phyloP scores from a whole-genome alignment of 78 protist genomes.

The Guillardia theta region DNA sequence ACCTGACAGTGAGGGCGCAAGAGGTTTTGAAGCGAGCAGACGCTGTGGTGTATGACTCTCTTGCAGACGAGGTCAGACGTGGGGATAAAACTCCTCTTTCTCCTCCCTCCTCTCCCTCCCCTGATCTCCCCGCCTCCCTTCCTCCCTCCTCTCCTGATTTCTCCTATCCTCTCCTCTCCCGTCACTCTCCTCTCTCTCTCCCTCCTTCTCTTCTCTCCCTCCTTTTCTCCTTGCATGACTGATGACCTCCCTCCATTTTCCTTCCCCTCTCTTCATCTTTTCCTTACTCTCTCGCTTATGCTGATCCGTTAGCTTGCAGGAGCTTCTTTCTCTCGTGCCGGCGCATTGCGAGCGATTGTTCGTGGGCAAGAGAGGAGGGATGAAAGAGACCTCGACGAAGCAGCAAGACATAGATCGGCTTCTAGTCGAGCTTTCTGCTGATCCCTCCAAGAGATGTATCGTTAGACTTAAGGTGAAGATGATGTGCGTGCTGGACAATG shows the following conservation, averaged over 20 bases:
- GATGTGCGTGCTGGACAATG: too few species aligned
- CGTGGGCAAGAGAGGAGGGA: constrained; percentile 5
- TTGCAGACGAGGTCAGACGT: not conserved
- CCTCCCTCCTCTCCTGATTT: not conserved
- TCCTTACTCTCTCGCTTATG: too few species aligned
- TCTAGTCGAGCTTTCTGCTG: not conserved
- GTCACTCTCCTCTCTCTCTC: not conserved
- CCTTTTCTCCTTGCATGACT: not conserved
- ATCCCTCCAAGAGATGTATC: too few species aligned
- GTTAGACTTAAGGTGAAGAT: too few species aligned
- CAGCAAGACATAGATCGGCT: not conserved
- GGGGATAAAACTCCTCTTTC: too few species aligned
- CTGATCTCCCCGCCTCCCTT: too few species aligned
- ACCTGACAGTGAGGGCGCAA: not conserved
- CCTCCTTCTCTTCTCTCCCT: not conserved
- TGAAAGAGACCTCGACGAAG: not conserved
- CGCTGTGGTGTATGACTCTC: not conserved
- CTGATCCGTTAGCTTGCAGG: not conserved
- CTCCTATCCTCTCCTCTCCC: not conserved
- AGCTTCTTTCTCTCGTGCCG: not conserved
- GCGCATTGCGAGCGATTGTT: not conserved
- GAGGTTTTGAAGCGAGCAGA: not conserved
- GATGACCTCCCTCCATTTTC: not conserved
- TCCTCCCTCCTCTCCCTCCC: too few species aligned
- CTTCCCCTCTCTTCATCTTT: not conserved